Conservation (phyloP, 345 rosid genomes). For the Geranium rotundifolium region DNA sequence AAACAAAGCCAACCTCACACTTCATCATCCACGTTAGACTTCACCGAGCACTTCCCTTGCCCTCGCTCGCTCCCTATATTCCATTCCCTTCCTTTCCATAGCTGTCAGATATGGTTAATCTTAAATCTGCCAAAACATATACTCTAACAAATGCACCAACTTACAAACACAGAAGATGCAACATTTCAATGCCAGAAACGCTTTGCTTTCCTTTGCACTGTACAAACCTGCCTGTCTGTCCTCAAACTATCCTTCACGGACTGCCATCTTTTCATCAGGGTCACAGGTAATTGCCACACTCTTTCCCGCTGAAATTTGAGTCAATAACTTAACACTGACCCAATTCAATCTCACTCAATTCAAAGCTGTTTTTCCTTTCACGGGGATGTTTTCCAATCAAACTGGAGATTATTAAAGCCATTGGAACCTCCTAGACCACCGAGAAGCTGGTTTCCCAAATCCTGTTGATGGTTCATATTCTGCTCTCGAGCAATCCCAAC, state of each 20-base stretch:
- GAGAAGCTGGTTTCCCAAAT: slow-evolving; percentile 34
- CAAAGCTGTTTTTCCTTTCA: no score
- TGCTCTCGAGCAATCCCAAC: slow-evolving; percentile 27
- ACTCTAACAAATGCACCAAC: not conserved
- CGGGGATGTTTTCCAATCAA: slow-evolving; percentile 36
- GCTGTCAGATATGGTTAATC: not conserved
- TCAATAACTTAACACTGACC: not conserved
- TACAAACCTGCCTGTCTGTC: not conserved
- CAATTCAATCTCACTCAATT: no score
- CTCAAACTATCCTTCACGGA: not conserved
- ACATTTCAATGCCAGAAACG: not conserved
- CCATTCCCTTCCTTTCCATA: not conserved
- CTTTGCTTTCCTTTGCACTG: not conserved
- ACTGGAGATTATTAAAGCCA: slow-evolving; percentile 38
- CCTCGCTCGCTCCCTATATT: not conserved
- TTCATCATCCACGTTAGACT: no score
- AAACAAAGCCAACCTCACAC: no score
- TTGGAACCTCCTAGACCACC: slow-evolving; percentile 42
- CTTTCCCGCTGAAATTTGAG: not conserved
- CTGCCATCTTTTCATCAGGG: not conserved
- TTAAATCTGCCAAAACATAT: not conserved
- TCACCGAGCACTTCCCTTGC: not conserved
- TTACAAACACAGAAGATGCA: not conserved
- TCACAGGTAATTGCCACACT: not conserved
- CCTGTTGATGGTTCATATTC: slow-evolving; percentile 35